These are phyloP conservation scores for Salix udensis DNA, from an alignment of 345 rosid genomes.

Conservation along the genomic window DNA sequence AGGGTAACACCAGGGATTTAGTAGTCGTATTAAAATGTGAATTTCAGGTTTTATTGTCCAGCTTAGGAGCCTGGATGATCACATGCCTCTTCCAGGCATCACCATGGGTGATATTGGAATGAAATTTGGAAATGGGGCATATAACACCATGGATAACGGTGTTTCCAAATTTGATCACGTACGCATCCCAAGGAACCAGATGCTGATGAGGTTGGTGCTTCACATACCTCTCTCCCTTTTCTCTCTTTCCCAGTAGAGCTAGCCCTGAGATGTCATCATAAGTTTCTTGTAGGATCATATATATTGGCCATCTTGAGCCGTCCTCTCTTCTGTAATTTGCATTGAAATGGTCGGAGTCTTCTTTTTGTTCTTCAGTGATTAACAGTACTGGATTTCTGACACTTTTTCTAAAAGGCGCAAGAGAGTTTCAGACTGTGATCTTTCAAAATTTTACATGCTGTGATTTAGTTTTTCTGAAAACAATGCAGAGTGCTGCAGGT, in stretches of 20 bases:
- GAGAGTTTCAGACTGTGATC: background rate
- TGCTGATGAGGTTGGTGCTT: conserved; percentile 79
- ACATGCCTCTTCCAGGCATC: conserved; percentile 90
- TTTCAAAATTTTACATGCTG: background rate
- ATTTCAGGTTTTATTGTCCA: conserved; percentile 90
- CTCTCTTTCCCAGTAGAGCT: background rate
- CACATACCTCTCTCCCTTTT: conserved; percentile 9
- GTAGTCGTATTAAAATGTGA: conserved; percentile 15
- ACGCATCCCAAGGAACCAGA: conserved; percentile 89
- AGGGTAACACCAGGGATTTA: conserved; percentile 5
- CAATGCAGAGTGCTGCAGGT: conserved; percentile 75
- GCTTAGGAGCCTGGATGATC: conserved; percentile 91
- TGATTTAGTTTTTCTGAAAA: conserved; percentile 9
- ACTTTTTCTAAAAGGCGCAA: background rate
- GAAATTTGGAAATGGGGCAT: conserved; percentile 90
- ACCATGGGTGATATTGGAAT: conserved; percentile 91
- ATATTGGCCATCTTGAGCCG: conserved; percentile 2
- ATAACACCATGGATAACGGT: conserved; percentile 95
- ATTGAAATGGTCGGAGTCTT: background rate
- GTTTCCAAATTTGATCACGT: conserved; percentile 83
- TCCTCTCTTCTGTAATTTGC: background rate
- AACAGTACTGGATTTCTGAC: background rate
- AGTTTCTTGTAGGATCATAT: background rate
- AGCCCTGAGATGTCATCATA: background rate
- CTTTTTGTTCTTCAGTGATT: background rate